Conservation (phyloP, 2,329 filamentous ascomycete species). For the Fusarium solani-melongenae region DNA sequence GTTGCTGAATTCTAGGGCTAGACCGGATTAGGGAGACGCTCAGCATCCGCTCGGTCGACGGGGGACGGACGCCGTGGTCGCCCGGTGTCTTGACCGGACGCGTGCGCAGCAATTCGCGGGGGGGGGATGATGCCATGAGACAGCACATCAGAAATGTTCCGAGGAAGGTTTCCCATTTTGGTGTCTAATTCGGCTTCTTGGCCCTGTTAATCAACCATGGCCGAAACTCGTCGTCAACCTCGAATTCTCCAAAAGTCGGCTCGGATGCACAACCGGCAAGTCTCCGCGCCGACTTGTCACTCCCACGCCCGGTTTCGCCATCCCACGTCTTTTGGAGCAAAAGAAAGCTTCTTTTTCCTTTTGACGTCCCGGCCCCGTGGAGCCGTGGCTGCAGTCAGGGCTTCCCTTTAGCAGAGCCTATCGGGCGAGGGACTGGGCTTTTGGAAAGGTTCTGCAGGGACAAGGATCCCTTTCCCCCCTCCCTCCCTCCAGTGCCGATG, state of each 20-base stretch:
- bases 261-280: constrained; percentile 29
- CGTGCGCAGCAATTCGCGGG: constrained; percentile 7
- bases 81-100: not conserved
- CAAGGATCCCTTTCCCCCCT: constrained; percentile 28
- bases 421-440: constrained; percentile 21
- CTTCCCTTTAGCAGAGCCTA: constrained; percentile 37
- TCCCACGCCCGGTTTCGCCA: not conserved
- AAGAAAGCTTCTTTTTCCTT: not conserved
- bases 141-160: not conserved
- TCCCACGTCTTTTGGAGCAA: not conserved
- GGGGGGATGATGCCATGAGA: not conserved
- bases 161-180: not conserved
- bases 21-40: constrained; percentile 4
- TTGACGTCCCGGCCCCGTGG: constrained; percentile 12
- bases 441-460: constrained; percentile 11
- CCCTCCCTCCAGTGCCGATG: constrained; percentile 23
- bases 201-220: not conserved
- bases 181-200: not conserved
- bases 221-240: not conserved
- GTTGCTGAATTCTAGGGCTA: not conserved
- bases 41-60: constrained; percentile 39
- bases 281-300: constrained; percentile 26
- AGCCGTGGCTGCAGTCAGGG: constrained; percentile 10
- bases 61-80: constrained; percentile 29
- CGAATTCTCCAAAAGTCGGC: not conserved